These are phyloP conservation scores for Cordyceps javanica DNA, from an alignment of 2,329 filamentous ascomycete genomes.

Conservation along the genomic window DNA sequence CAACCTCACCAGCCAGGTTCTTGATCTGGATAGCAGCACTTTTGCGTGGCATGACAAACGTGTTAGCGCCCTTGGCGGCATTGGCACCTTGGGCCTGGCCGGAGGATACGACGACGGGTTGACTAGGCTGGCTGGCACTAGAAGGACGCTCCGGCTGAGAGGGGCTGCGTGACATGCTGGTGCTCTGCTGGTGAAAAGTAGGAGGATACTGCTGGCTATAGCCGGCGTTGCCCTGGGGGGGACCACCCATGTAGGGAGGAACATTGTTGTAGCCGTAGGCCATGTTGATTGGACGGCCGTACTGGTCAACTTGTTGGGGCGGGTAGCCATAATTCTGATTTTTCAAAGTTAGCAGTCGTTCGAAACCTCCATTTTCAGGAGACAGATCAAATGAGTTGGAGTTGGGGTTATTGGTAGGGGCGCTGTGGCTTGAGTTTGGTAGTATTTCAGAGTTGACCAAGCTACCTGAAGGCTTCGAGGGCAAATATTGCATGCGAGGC, in stretches of 20 bases:
- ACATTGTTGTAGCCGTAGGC: conserved; percentile 40
- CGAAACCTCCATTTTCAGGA: conserved; percentile 64
- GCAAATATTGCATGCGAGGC: neutral
- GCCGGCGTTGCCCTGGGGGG: conserved; percentile 39
- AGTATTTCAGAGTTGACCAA: conserved; percentile 3
- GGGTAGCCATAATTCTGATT: conserved; percentile 58
- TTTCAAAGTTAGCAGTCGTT: conserved; percentile 65
- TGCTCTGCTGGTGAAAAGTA: conserved; percentile 48
- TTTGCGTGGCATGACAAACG: conserved; percentile 53
- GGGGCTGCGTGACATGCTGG: conserved; percentile 73
- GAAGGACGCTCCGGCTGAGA: conserved; percentile 68
- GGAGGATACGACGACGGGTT: conserved; percentile 57
- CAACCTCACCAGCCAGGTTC: conserved; percentile 69
- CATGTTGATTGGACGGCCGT: conserved; percentile 31
- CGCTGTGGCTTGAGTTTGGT: conserved; percentile 5
- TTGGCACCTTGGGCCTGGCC: conserved; percentile 50
- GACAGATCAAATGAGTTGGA: conserved; percentile 52
- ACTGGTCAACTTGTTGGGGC: conserved; percentile 36
- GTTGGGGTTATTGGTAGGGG: conserved; percentile 22
- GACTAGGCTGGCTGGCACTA: conserved; percentile 56
- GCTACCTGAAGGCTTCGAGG: neutral
- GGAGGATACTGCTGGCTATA: conserved; percentile 40
- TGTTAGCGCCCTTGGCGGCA: conserved; percentile 36
- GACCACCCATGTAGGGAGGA: conserved; percentile 42
- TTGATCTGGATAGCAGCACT: conserved; percentile 79